A percentile compares a stretch with the other conserved stretches of the same genome.
Evolutionary conservation across 2,329 filamentous ascomycete species (phyloP).

Genomic region (Bipolaris cookei): DNA sequence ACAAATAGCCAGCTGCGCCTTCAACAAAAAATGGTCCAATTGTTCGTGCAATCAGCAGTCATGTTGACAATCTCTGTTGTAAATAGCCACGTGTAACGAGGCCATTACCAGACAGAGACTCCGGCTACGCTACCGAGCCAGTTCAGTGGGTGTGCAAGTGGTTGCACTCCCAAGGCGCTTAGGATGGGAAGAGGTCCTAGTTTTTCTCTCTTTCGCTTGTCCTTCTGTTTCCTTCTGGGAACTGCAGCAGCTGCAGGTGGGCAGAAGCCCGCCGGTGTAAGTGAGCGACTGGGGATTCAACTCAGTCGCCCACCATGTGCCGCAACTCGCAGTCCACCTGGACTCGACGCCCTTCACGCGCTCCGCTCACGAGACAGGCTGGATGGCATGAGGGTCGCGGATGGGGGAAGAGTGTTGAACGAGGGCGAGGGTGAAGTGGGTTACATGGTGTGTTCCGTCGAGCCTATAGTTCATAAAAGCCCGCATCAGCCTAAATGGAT

Average conservation of each 20-base stretch:
- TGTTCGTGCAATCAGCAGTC: slow-evolving; percentile 21
- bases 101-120: slow-evolving; percentile 23
- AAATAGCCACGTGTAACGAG: slow-evolving; percentile 31
- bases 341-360: slow-evolving; percentile 16
- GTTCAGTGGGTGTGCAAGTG: slow-evolving; percentile 20
- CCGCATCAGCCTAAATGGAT: slow-evolving; percentile 44
- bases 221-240: background rate
- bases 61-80: slow-evolving; percentile 18
- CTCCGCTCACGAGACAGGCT: slow-evolving; percentile 11
- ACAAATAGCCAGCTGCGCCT: background rate
- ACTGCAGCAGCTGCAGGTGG: background rate
- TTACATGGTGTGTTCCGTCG: slow-evolving; percentile 28
- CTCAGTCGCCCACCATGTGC: slow-evolving; percentile 9
- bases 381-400: slow-evolving; percentile 12
- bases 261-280: background rate
- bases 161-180: slow-evolving; percentile 14
- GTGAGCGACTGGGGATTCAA: slow-evolving; percentile 3
- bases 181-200: background rate
- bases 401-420: slow-evolving; percentile 9
- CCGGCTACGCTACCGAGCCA: slow-evolving; percentile 38
- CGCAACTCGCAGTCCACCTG: slow-evolving; percentile 13
- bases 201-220: background rate
- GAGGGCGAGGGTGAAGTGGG: slow-evolving; percentile 20
- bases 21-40: background rate
- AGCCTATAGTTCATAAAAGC: slow-evolving; percentile 21